These are phyloP conservation scores for Hymenoscyphus fraxineus DNA, from an alignment of 2,329 filamentous ascomycete genomes.

Conservation along the genomic window DNA sequence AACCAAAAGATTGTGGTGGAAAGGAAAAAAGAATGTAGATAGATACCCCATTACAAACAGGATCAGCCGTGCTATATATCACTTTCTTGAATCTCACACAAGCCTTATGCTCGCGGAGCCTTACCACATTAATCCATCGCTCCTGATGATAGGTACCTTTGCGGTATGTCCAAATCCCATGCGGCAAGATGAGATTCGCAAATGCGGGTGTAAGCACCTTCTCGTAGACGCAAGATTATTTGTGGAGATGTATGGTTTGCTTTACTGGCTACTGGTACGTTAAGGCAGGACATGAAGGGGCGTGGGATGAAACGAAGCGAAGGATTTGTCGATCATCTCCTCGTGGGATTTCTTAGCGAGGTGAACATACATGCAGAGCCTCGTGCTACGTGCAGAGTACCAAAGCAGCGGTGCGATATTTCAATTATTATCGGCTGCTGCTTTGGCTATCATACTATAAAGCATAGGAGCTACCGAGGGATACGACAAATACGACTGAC, in stretches of 20 bases:
- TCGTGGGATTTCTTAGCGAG: background rate
- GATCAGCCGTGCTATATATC: background rate
- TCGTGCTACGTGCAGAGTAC: background rate
- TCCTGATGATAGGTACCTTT: background rate
- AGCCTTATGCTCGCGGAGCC: background rate
- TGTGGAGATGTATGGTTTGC: background rate
- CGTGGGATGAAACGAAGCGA: conserved; percentile 3
- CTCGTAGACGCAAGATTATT: background rate
- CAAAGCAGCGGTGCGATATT: too few relatives aligned
- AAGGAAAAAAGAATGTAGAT: background rate
- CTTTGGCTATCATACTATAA: too few relatives aligned
- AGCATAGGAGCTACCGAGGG: too few relatives aligned
- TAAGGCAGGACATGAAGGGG: background rate
- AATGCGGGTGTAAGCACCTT: background rate
- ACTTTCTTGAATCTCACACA: background rate
- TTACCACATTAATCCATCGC: background rate
- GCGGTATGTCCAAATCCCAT: background rate
- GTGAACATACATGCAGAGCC: background rate
- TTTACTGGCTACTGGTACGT: background rate
- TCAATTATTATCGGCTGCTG: too few relatives aligned
- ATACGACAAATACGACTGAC: too few relatives aligned
- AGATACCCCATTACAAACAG: background rate
- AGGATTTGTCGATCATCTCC: background rate
- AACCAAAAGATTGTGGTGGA: background rate
- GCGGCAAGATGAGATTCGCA: background rate